Conservation (phyloP, 192 early-diverging fungal genomes). For the Linnemannia zychae region DNA sequence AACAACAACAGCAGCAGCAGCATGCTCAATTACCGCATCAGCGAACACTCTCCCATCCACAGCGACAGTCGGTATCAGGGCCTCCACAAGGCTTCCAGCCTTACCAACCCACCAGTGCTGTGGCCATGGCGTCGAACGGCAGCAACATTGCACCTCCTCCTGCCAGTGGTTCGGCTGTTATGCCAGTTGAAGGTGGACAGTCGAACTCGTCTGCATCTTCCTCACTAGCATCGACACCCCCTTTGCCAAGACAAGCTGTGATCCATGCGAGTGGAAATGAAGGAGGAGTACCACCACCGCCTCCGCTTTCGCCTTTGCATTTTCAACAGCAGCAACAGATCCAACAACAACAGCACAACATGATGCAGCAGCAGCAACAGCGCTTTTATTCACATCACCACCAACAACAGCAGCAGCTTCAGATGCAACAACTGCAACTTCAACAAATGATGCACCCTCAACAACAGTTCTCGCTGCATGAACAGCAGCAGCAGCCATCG, state of each 20-base stretch:
- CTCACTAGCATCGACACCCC: background rate
- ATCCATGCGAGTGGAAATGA: background rate
- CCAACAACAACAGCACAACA: constrained; percentile 9
- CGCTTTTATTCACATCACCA: background rate
- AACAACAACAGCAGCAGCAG: background rate
- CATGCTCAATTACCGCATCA: background rate
- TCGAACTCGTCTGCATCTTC: background rate
- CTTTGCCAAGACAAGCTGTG: background rate
- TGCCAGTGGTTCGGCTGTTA: background rate
- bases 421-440: constrained; percentile 19
- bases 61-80: background rate
- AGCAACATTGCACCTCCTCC: background rate
- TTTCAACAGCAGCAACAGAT: constrained; percentile 11
- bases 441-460: constrained; percentile 13
- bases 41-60: background rate
- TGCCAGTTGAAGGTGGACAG: background rate
- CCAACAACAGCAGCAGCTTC: constrained; percentile 26
- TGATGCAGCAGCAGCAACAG: constrained; percentile 20
- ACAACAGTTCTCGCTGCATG: background rate
- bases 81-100: background rate
- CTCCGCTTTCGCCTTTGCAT: background rate
- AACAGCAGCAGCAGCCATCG: background rate
- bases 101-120: background rate
- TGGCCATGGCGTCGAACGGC: background rate
- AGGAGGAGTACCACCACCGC: background rate